Base-by-base conservation (phyloP, 2,329 filamentous ascomycete genomes). In the Venturia effusa region DNA sequence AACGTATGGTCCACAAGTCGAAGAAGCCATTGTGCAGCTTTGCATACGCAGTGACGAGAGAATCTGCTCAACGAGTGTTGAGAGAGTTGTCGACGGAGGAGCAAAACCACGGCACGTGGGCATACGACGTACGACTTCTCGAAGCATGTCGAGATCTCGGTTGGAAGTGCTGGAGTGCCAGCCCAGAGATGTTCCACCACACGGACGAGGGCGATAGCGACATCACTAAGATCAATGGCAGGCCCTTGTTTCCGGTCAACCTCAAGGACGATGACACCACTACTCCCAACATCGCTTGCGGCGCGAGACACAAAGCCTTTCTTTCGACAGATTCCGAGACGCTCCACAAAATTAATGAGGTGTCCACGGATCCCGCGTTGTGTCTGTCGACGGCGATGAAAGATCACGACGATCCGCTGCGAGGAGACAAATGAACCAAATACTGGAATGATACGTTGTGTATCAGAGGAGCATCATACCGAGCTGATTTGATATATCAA, bases 181-280 rank as follows among this genome's bases (percentile, higher is more conserved):
- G 70, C 32, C 75, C 75, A 1, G 75, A 77, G 65, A 59, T 77
- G n/a, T 76, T 78, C 63, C 74, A 77, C 64, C 76, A 77, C 64
- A 66, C 70, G 32, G 67, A 71, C 22, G 71, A 73, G 69, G 43
- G 41, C 19, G 39, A 37, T 15, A 40, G 32, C 32, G 73, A 74
- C 67, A 76, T 77, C 63, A 68, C 68, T 4, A 63, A 65, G 8
- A 67, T 69, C n/a, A 67, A 70, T 62, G 63, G 54, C 11, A 39
- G 61, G 10, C 63, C 41, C 19, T 40, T 48, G 10, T 59, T 66
- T n/a, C 64, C 65, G 39, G 59, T 67, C 15, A 68, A 68, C 11
- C 63, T 27, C 17, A 61, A 63, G n/a, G 22, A 19, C 24, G 45
- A 19, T 17, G 64, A 37, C 11, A 40, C 11, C 10, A 68, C 11